A percentile compares a stretch with the other conserved stretches of the same genome.
Evolutionary conservation across 106 monocot genomes (phyloP).

Genomic region (Platanthera zijinensis): DNA sequence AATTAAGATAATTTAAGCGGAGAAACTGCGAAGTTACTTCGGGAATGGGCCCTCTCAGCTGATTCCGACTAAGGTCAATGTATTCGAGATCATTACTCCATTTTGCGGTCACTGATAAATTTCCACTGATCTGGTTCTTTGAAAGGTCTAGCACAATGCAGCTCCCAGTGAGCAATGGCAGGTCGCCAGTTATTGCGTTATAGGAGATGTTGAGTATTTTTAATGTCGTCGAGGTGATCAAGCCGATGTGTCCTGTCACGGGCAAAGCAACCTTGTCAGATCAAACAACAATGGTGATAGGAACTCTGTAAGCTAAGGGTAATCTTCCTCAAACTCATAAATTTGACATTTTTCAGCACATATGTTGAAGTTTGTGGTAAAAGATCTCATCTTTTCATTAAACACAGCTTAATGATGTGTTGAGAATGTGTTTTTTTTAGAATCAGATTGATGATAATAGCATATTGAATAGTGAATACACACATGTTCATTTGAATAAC

Average conservation of each 20-base stretch:
- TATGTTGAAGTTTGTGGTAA: neutral
- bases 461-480: no score
- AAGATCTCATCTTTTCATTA: neutral
- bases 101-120: slow-evolving; percentile 76
- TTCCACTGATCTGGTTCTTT: slow-evolving; percentile 68
- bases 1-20: slow-evolving; percentile 59
- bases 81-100: slow-evolving; percentile 73
- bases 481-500: no score
- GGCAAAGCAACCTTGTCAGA: neutral
- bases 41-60: slow-evolving; percentile 57
- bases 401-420: neutral
- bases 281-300: neutral
- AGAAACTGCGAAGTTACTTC: slow-evolving; percentile 70
- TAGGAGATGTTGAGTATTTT: slow-evolving; percentile 84
- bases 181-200: slow-evolving; percentile 68
- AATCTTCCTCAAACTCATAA: neutral
- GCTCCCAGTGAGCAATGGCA: slow-evolving; percentile 76
- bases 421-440: neutral
- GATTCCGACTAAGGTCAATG: slow-evolving; percentile 84
- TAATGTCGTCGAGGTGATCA: slow-evolving; percentile 92
- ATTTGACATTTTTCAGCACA: neutral
- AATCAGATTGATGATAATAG: neutral
- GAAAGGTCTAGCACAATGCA: slow-evolving; percentile 74
- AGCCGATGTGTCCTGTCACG: slow-evolving; percentile 62
- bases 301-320: neutral